These are phyloP conservation scores for Sporothrix sp. DNA, from an alignment of 2,329 filamentous ascomycete species.

Conservation along the genomic window DNA sequence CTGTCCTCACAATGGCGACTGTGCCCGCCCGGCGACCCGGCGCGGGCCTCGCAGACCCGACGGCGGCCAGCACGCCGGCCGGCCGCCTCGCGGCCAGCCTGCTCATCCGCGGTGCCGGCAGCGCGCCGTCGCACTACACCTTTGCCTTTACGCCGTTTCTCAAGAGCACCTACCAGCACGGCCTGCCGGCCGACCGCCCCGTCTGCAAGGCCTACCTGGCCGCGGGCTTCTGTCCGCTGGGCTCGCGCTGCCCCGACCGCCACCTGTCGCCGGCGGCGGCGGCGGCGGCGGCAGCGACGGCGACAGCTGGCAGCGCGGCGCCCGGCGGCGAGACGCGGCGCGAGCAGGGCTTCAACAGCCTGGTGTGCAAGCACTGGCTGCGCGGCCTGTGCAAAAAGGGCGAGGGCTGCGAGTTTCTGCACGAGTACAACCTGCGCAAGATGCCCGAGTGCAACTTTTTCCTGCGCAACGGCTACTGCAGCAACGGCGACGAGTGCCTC, in stretches of 20 bases:
- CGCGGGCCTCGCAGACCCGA: neutral
- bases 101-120: slow-evolving; percentile 36
- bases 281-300: slow-evolving; percentile 24
- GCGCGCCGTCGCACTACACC: slow-evolving; percentile 45
- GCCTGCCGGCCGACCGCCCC: slow-evolving; percentile 67
- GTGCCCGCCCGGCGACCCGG: neutral
- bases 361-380: slow-evolving; percentile 98
- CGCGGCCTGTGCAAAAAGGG: slow-evolving; percentile 97
- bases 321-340: too few species aligned
- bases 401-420: slow-evolving; percentile 90
- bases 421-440: slow-evolving; percentile 96
- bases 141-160: slow-evolving; percentile 86
- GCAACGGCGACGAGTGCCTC: slow-evolving; percentile 91
- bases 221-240: slow-evolving; percentile 71
- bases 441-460: slow-evolving; percentile 99
- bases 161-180: slow-evolving; percentile 72
- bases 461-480: slow-evolving; percentile 85
- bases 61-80: slow-evolving; percentile 17
- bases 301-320: slow-evolving; percentile 17
- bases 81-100: slow-evolving; percentile 36
- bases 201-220: slow-evolving; percentile 73
- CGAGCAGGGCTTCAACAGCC: slow-evolving; percentile 59
- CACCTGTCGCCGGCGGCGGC: slow-evolving; percentile 40
- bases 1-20: neutral
- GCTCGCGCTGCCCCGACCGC: slow-evolving; percentile 74